Base-by-base conservation (phyloP, 768 basidiomycete genomes). In the Coprinellus micaceus region DNA sequence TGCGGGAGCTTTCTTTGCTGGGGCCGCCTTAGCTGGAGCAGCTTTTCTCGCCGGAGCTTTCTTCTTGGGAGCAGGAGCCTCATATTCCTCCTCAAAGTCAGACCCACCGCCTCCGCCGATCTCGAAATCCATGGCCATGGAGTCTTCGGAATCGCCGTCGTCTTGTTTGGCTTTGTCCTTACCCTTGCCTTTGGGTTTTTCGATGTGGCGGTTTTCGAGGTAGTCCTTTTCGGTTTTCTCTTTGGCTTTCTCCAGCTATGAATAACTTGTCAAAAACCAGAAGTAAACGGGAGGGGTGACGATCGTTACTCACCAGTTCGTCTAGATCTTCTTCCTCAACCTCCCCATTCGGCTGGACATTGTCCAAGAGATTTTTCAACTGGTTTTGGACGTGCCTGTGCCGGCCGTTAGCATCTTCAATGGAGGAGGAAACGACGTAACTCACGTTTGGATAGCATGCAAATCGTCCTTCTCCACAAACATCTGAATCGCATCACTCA, bases 401-500 rank as follows among this genome's bases (percentile, higher is more conserved):
- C 37, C 17, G 13, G 41, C 13, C 12, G 29, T 25, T 19, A 53
- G 51, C 56, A 41, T 59, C 52, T 41, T 52, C 15, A 36, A 6
- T 54, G 30, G 24, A 30, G 10, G 11, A 53, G 30, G 54, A 28
- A 25, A 40, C 4, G 40, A 28, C 50, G 30, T n/a, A 3, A 81
- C 89, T 61, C 61, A 94, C 94, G 76, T 81, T 61, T 86, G 82
- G 66, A 99, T 96, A 9, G 96, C 93, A 74, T 94, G 90, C 26
- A 83, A 85, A 69, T 97, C 94, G 65, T 98, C 96, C 78, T 99
- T 99, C 70, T 98, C 95, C 57, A 99, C 95, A 71, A 91, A 98
- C 71, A 87, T 80, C 75, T 91, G 87, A 52, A 99, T 94, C 5
- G 97, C 97, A 67, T 94, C 91, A 39, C 86, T 88, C 89, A 99